phyloP scores from a whole-genome alignment of 768 basidiomycete genomes.

The Hysterangium stoloniferum region DNA sequence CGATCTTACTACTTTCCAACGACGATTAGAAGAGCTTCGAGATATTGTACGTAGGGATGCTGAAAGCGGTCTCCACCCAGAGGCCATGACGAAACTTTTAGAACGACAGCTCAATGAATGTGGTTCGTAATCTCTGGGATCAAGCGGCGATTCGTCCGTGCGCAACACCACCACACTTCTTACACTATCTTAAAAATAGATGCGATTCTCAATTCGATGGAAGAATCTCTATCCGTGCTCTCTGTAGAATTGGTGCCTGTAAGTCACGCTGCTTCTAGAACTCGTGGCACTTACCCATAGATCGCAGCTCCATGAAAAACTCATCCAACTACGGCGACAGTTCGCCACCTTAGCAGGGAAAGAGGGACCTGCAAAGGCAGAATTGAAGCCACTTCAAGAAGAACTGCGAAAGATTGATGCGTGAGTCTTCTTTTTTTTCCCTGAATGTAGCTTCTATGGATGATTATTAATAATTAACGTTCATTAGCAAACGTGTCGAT shows the following conservation, averaged over 20 bases:
- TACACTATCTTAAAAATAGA: slow-evolving; percentile 36
- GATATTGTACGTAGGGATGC: slow-evolving; percentile 80
- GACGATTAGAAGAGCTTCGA: slow-evolving; percentile 73
- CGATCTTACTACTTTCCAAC: slow-evolving; percentile 83
- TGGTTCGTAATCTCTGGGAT: slow-evolving; percentile 44
- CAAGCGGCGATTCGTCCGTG: slow-evolving; percentile 5
- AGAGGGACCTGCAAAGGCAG: slow-evolving; percentile 75
- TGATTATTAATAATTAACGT: neutral
- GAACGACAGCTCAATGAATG: slow-evolving; percentile 88
- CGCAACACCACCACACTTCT: slow-evolving; percentile 1
- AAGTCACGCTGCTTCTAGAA: neutral
- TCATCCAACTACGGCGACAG: slow-evolving; percentile 82
- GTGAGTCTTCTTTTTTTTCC: slow-evolving; percentile 47
- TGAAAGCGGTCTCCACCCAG: slow-evolving; percentile 74
- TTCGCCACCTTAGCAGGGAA: slow-evolving; percentile 84
- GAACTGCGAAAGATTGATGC: slow-evolving; percentile 94
- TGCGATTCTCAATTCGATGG: slow-evolving; percentile 64
- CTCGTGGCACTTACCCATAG: neutral
- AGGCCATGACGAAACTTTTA: slow-evolving; percentile 80
- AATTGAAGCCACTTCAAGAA: slow-evolving; percentile 84
- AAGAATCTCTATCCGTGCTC: slow-evolving; percentile 78
- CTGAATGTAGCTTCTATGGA: neutral
- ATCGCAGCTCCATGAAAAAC: slow-evolving; percentile 52
- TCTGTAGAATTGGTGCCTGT: slow-evolving; percentile 86
- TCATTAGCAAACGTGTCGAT: slow-evolving; percentile 76